Evolutionary conservation across 345 rosid species (phyloP), one percentile per base, ranked within the genome.

Genomic region (Ceriops decandra): DNA sequence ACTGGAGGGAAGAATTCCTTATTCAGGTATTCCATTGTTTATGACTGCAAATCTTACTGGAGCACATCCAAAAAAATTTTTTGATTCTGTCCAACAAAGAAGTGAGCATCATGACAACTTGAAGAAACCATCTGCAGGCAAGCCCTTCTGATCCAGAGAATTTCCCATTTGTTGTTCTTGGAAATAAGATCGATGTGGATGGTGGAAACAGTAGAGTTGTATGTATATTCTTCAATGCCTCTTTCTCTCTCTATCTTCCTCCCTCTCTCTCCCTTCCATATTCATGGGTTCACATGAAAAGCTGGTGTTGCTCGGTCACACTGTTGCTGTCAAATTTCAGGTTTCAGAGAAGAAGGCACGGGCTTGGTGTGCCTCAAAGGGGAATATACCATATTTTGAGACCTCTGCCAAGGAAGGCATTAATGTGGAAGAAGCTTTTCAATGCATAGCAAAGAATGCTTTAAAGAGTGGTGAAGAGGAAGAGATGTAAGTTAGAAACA

Each of bases 341-440:
- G 96, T 91, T 56, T 85, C 93, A 19, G 97, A 89, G 86, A 91
- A 91, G 69, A 91, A 87, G 57, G 97, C 89, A 46, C 80, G 83
- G 82, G 91, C 93, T 0, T 91, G 97, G 96, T 91, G 97, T 80
- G 93, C 93, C 68, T 87, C 92, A 4, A 91, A 91, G 77, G 93
- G 96, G 49, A 89, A 91, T 74, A 91, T 89, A 68, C 93, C 93
- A 17, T 91, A 91, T 77, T 91, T 87, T 83, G 97, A 91, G 81
- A 91, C 97, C 60, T 91, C 97, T 69, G 97, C 97, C 5, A 91
- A 91, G 73, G 97, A 89, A 82, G 93, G 96, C 53, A 67, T 89
- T 61, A 89, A 91, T 56, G 97, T 91, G 47, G 97, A 91, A 72
- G 96, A 87, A 80, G 96, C 93, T 78, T 91, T 91, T 79, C 85